phyloP scores from a whole-genome alignment of 208 protist genomes.

The Trypanosoma rangeli region DNA sequence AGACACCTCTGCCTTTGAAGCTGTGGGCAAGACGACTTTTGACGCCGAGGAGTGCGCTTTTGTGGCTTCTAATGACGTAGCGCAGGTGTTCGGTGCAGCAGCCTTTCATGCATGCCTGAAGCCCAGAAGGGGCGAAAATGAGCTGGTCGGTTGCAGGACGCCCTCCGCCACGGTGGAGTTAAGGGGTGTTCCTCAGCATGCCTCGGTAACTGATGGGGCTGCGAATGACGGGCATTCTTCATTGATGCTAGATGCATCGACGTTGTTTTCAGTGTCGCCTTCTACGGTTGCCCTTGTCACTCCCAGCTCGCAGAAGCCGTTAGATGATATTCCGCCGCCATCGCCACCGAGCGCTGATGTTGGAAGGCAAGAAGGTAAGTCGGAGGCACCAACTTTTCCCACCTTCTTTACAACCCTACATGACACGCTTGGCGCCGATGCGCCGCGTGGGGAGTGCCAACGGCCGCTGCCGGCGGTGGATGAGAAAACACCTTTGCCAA shows the following conservation, averaged over 20 bases:
- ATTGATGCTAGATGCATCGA: background rate
- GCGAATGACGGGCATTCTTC: background rate
- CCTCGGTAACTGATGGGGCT: background rate
- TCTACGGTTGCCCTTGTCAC: background rate
- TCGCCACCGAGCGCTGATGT: background rate
- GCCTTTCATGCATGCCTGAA: background rate
- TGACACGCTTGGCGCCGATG: background rate
- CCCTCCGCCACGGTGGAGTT: background rate
- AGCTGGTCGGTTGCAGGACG: background rate
- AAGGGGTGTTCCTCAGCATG: background rate
- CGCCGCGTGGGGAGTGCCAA: background rate
- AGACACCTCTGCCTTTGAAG: background rate
- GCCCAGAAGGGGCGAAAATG: background rate
- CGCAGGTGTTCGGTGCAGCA: background rate
- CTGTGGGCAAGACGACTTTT: too few relatives aligned
- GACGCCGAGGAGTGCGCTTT: background rate
- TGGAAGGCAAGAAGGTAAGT: background rate
- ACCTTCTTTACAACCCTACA: background rate
- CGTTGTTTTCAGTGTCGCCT: background rate
- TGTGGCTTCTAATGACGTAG: background rate
- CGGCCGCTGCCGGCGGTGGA: background rate
- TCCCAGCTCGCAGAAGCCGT: background rate
- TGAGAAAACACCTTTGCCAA: background rate
- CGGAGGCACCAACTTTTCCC: background rate
- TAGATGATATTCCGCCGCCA: background rate